Base-by-base conservation (phyloP, 2,329 filamentous ascomycete genomes). In the Colletotrichum trifolii region DNA sequence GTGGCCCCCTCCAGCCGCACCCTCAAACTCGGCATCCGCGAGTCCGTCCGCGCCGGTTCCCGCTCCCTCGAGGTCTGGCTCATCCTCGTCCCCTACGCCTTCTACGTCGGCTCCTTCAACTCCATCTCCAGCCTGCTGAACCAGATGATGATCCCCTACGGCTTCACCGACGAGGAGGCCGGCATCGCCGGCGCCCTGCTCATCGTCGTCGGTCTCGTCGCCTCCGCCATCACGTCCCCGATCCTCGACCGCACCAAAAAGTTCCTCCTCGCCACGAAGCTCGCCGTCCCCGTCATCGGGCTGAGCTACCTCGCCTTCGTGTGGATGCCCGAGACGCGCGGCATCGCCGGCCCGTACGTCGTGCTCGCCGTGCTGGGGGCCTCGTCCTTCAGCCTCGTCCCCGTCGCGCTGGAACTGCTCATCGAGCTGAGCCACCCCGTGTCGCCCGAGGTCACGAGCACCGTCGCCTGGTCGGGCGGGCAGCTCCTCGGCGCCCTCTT, bases 21-120 rank as follows among this genome's bases (percentile, higher is more conserved):
- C 0, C 82, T 82, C 57, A 89, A 89, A 72, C 77, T 84, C 36
- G 73, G 77, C 8, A 76, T 90, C 15, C 75, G 75, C 73, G 83
- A 68, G 67, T 93, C 79, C 3, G 66, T 87, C 33, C 73, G 80
- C 8, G 84, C 86, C 15, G 76, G 94, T 48, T 73, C 84, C 50
- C 75, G 73, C 38, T 91, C 88, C 6, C 81, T 86, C 15, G 90
- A 95, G 74, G 91, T 97, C 77, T 97, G 89, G 85, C 85, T 97
- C 68, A 79, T 97, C 69, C 81, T 94, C 67, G 72, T 94, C 65
- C 90, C 94, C n/a, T 98, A 95, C 79, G 81, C 87, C 69, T 78
- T 94, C 71, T 97, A 94, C 77, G 92, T 97, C 67, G 94, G 91
- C 71, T 90, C 96, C 81, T 99, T 99, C 88, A 98, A 98, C 83